Conservation (phyloP, 805 yeast species). For the Yarrowia keelungensis region DNA sequence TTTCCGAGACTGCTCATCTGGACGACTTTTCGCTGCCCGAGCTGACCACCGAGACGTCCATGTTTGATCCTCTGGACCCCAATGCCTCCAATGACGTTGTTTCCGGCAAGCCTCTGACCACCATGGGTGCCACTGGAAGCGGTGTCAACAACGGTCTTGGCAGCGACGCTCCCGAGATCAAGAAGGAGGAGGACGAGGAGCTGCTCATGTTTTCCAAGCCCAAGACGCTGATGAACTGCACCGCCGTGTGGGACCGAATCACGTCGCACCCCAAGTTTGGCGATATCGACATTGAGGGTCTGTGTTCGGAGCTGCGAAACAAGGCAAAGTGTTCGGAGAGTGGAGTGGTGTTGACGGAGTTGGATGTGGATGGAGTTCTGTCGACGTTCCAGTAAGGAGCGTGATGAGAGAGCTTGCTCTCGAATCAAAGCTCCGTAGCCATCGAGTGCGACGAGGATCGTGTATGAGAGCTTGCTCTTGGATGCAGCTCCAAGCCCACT, state of each 20-base stretch:
- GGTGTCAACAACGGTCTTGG: slow-evolving; percentile 20
- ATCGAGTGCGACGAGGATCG: no score
- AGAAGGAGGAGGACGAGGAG: slow-evolving; percentile 31
- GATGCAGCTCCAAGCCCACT: no score
- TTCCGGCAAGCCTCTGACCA: slow-evolving; percentile 30
- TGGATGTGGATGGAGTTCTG: slow-evolving; percentile 72
- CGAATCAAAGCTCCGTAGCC: no score
- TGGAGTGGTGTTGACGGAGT: slow-evolving; percentile 86
- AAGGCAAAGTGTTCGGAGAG: slow-evolving; percentile 95
- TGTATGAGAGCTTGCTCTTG: no score
- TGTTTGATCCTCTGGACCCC: slow-evolving; percentile 51
- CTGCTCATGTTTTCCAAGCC: slow-evolving; percentile 20
- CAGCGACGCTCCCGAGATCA: neutral
- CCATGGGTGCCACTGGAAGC: slow-evolving; percentile 2
- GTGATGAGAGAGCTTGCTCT: no score
- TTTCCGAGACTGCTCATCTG: slow-evolving; percentile 49
- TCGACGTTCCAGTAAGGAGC: slow-evolving; percentile 36
- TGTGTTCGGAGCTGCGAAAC: slow-evolving; percentile 84
- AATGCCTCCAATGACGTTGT: slow-evolving; percentile 41
- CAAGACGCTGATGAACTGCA: slow-evolving; percentile 63
- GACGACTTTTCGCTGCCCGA: slow-evolving; percentile 47
- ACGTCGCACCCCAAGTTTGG: slow-evolving; percentile 93
- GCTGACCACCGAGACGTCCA: slow-evolving; percentile 49
- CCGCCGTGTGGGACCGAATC: slow-evolving; percentile 96
- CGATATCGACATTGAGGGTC: slow-evolving; percentile 91